Conservation (phyloP, 2,329 filamentous ascomycete genomes). For the Monosporascus sp. region DNA sequence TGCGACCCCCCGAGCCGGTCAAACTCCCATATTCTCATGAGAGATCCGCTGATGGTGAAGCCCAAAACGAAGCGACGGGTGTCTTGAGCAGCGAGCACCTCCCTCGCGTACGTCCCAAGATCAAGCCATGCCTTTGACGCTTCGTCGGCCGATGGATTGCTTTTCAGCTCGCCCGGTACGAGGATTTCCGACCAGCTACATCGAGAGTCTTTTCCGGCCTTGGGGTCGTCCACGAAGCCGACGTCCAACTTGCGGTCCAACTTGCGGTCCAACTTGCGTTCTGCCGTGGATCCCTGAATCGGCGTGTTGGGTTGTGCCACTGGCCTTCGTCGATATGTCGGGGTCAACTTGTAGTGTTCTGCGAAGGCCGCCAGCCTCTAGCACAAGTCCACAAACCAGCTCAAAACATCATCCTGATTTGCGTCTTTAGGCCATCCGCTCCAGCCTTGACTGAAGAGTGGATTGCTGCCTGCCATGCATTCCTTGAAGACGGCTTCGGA, state of each 20-base stretch:
- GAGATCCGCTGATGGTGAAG: slow-evolving; percentile 42
- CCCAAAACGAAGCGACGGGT: slow-evolving; percentile 40
- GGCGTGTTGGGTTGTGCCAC: slow-evolving; percentile 18
- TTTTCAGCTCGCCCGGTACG: too few relatives aligned
- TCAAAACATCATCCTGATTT: slow-evolving; percentile 30
- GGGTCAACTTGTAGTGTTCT: slow-evolving; percentile 12
- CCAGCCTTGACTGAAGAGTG: slow-evolving; percentile 28
- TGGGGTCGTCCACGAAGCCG: slow-evolving; percentile 20
- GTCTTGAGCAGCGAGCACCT: slow-evolving; percentile 37
- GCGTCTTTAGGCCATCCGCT: slow-evolving; percentile 28
- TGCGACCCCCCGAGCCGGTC: slow-evolving; percentile 40
- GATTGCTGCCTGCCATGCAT: slow-evolving; percentile 22
- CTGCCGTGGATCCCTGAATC: slow-evolving; percentile 23
- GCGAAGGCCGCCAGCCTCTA: slow-evolving; percentile 24
- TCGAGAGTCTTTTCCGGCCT: neutral
- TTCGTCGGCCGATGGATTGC: fast-evolving
- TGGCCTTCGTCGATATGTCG: slow-evolving; percentile 8
- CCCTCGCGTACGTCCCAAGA: slow-evolving; percentile 4
- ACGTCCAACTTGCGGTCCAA: too few relatives aligned
- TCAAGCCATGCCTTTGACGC: fast-evolving
- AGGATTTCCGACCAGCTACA: too few relatives aligned
- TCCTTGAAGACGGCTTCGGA: slow-evolving; percentile 28
- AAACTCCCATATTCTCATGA: slow-evolving; percentile 43
- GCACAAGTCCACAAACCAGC: slow-evolving; percentile 27
- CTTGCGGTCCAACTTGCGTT: slow-evolving; percentile 31